Conservation (phyloP, 176 grass and related monocot genomes). For the Aechmea fasciata region DNA sequence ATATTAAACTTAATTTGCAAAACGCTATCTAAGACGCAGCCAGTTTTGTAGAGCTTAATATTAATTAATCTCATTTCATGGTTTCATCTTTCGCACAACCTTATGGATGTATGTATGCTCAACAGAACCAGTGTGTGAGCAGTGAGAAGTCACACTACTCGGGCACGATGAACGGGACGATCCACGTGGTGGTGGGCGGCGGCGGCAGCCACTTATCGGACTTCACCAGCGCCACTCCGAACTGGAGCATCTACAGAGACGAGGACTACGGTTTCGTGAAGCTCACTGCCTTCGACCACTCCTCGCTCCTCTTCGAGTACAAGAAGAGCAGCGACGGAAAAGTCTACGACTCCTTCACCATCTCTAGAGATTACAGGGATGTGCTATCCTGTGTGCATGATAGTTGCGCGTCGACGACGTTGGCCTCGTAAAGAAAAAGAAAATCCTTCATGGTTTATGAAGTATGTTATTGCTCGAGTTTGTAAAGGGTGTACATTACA, state of each 20-base stretch:
- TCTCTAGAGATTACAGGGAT: conserved; percentile 60
- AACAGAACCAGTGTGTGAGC: conserved; percentile 53
- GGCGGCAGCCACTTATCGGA: conserved; percentile 57
- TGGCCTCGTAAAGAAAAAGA: conserved; percentile 31
- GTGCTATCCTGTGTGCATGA: conserved; percentile 70
- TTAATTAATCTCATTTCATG: no score
- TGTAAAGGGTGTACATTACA: no score
- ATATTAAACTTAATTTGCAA: no score
- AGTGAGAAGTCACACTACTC: conserved; percentile 39
- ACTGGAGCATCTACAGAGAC: conserved; percentile 68
- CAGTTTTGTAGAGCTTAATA: no score
- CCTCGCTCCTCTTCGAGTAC: conserved; percentile 62
- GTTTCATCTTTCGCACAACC: no score
- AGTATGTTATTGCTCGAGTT: no score
- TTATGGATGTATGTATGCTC: not conserved
- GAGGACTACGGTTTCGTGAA: conserved; percentile 70
- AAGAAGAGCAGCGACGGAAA: conserved; percentile 40
- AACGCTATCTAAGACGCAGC: no score
- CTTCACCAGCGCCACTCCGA: conserved; percentile 39
- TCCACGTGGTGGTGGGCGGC: conserved; percentile 62
- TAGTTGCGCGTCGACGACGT: conserved; percentile 58
- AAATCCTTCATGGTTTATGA: not conserved
- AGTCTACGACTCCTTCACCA: conserved; percentile 71
- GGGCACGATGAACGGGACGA: conserved; percentile 50
- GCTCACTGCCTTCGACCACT: conserved; percentile 69